Evolutionary conservation across 2,329 filamentous ascomycete species (phyloP), one percentile per base, ranked within the genome.

Genomic region (Triangularia verruculosa): DNA sequence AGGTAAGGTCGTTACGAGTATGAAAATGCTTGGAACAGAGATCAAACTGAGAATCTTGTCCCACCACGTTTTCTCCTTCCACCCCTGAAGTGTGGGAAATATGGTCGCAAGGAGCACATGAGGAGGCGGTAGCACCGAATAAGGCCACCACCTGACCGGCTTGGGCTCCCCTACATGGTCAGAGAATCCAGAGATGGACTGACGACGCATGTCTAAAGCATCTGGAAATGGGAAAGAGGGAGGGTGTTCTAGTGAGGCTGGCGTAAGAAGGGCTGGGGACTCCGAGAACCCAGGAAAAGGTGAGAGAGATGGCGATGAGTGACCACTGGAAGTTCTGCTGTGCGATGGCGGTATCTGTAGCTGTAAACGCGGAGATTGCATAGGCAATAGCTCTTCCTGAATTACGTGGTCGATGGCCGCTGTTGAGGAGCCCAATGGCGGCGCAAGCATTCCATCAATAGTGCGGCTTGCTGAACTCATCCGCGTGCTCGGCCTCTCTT

Each of bases 1-100:
- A 0, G 96, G 95, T 4, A 99, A 77, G 0, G 95, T 99, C 55
- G 95, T 87, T 0, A 94, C 94, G 3, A 99, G 82, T 1, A 98
- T 78, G 66, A 99, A 91, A 39, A 99, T 92, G 70, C 90, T 96
- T 1, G 93, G 91, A n/a, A 92, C 89, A 7, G 93, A 93, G 39
- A 96, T 83, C 11, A 95, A 71, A 51, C 92, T 94, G 56, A 97
- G 79, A 53, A 93, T 78, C 72, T 91, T 93, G 70, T 94, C 93
- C 87, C 89, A 92, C n/a, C 89, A 76, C n/a, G 81, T 87, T 76
- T 97, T 98, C 27, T 90, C 86, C 52, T 77, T 80, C 92, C 94
- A 99, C 25, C 84, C 88, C 67, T 88, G 89, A 28, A 99, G 77
- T 0, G 94, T 97, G 0, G 95, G 95, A 69, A 98, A 97, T 0